These are phyloP conservation scores for Leucosporidium creatinivorum DNA, from an alignment of 768 basidiomycete genomes.

Conservation along the genomic window DNA sequence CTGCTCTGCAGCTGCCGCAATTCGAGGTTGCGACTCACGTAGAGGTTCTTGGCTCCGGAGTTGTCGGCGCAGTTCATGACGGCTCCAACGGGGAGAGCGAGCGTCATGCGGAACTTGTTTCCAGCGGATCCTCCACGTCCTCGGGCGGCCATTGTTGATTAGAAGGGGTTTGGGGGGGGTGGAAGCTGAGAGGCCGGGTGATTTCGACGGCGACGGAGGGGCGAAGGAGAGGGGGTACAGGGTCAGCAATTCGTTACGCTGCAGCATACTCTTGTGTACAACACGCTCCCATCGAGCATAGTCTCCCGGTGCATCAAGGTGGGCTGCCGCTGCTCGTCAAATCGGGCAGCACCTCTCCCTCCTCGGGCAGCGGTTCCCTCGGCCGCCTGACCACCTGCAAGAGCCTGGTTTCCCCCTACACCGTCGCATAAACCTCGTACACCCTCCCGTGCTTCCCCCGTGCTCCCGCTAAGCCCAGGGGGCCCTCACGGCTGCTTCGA, in stretches of 20 bases:
- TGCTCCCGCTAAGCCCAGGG: too few species aligned
- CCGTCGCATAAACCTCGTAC: too few species aligned
- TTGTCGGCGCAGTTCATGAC: conserved; percentile 71
- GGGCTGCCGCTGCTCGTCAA: too few species aligned
- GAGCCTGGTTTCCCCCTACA: too few species aligned
- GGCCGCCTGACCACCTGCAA: too few species aligned
- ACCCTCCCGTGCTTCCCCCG: too few species aligned
- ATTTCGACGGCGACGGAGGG: background rate
- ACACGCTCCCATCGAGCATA: too few species aligned
- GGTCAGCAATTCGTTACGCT: conserved; percentile 1
- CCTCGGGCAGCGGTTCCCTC: too few species aligned
- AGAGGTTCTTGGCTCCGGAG: conserved; percentile 95
- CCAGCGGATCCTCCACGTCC: conserved; percentile 64
- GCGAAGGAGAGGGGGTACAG: background rate
- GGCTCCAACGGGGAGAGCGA: conserved; percentile 77
- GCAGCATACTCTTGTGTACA: too few species aligned
- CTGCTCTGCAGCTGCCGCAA: background rate
- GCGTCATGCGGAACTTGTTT: conserved; percentile 88
- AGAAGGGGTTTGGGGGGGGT: conserved; percentile 3
- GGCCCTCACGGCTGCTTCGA: too few species aligned
- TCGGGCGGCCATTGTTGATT: conserved; percentile 31
- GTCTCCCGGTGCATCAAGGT: too few species aligned
- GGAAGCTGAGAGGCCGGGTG: conserved; percentile 2
- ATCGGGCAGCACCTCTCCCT: too few species aligned
- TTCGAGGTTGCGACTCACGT: conserved; percentile 40